phyloP scores from a whole-genome alignment of 805 yeast species.

The Candida chilensis region DNA sequence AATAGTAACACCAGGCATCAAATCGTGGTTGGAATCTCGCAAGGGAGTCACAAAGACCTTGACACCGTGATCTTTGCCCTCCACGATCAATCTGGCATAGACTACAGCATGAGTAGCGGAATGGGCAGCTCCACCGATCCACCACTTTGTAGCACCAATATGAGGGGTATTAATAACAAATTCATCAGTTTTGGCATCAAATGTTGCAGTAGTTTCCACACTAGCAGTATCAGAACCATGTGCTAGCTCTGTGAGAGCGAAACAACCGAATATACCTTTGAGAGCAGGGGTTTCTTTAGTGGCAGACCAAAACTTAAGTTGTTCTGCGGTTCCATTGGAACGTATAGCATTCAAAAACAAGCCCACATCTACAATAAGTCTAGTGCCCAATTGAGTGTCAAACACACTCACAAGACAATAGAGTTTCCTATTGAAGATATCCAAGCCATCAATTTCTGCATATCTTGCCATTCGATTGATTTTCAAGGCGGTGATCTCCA shows the following conservation, averaged over 20 bases:
- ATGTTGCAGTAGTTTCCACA: slow-evolving; percentile 29
- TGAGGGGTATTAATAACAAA: slow-evolving; percentile 36
- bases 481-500: slow-evolving; percentile 21
- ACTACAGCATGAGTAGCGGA: slow-evolving; percentile 30
- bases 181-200: slow-evolving; percentile 28
- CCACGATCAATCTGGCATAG: slow-evolving; percentile 32
- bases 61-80: slow-evolving; percentile 35
- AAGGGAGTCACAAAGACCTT: slow-evolving; percentile 37
- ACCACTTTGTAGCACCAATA: slow-evolving; percentile 40
- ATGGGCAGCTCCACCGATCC: slow-evolving; percentile 43
- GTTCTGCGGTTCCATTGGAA: slow-evolving; percentile 30
- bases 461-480: slow-evolving; percentile 25
- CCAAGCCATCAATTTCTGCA: slow-evolving; percentile 19
- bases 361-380: slow-evolving; percentile 28
- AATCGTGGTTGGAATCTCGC: slow-evolving; percentile 30
- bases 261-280: slow-evolving; percentile 25
- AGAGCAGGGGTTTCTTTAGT: slow-evolving; percentile 20
- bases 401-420: slow-evolving; percentile 19
- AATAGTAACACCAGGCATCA: slow-evolving; percentile 31
- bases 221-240: slow-evolving; percentile 30
- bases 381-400: slow-evolving; percentile 27
- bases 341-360: slow-evolving; percentile 26
- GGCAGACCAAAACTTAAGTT: slow-evolving; percentile 25
- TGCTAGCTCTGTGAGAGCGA: slow-evolving; percentile 28
- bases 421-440: slow-evolving; percentile 22